phyloP scores from a whole-genome alignment of 768 basidiomycete species.

The Boletus coccyginus region DNA sequence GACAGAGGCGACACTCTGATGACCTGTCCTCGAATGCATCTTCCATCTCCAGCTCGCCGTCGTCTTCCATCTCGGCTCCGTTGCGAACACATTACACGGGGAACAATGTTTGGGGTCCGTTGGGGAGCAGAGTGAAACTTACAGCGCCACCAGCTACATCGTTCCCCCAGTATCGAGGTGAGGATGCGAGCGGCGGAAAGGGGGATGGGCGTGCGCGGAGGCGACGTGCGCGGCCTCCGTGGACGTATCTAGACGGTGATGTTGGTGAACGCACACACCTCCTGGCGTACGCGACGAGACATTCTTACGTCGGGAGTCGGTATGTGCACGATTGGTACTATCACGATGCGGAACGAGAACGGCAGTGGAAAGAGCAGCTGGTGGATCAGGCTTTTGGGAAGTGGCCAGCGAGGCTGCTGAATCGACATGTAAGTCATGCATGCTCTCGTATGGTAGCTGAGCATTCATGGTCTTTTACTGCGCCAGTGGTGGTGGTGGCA shows the following conservation, averaged over 20 bases:
- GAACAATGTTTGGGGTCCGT: slow-evolving; percentile 55
- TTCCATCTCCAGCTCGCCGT: slow-evolving; percentile 60
- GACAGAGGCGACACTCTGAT: slow-evolving; percentile 37
- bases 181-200: background rate
- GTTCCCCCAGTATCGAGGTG: background rate
- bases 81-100: slow-evolving; percentile 58
- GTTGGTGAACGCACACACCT: slow-evolving; percentile 41
- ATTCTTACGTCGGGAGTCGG: slow-evolving; percentile 20
- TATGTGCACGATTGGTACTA: slow-evolving; percentile 15
- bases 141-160: slow-evolving; percentile 14
- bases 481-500: slow-evolving; percentile 86
- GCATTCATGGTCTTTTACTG: background rate
- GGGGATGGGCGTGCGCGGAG: background rate
- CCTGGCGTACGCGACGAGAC: slow-evolving; percentile 25
- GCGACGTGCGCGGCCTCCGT: slow-evolving; percentile 7
- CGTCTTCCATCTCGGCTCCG: slow-evolving; percentile 81
- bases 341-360: slow-evolving; percentile 32
- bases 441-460: background rate
- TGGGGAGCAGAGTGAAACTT: slow-evolving; percentile 53
- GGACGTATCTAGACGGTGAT: slow-evolving; percentile 9
- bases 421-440: slow-evolving; percentile 54
- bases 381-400: slow-evolving; percentile 58
- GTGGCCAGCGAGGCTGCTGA: slow-evolving; percentile 70
- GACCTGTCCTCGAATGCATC: slow-evolving; percentile 28
- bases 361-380: slow-evolving; percentile 39